phyloP scores from a whole-genome alignment of 2,329 filamentous ascomycete genomes.

The Diaporthe eres region DNA sequence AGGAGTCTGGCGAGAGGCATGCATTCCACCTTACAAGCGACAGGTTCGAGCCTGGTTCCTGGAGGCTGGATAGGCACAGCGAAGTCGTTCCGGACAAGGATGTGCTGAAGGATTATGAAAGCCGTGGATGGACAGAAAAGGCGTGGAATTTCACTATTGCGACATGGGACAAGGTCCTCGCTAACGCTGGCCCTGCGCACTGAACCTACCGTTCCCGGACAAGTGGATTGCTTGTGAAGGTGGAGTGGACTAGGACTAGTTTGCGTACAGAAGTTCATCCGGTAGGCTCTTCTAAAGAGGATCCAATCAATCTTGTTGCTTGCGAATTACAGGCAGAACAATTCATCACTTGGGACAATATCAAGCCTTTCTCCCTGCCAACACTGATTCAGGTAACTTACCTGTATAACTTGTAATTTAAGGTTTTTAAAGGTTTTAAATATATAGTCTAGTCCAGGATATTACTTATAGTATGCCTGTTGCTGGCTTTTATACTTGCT shows the following conservation, averaged over 20 bases:
- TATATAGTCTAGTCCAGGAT: too few species aligned
- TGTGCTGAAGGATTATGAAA: background rate
- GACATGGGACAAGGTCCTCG: slow-evolving; percentile 2
- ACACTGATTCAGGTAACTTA: background rate
- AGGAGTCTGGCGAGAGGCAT: slow-evolving; percentile 49
- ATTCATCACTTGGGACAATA: too few species aligned
- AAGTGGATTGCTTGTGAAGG: background rate
- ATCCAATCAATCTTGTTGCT: background rate
- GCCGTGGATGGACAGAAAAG: background rate
- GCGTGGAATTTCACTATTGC: slow-evolving; percentile 2
- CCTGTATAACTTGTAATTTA: too few species aligned
- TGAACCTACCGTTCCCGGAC: background rate
- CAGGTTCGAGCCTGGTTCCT: slow-evolving; percentile 35
- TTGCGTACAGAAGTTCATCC: too few species aligned
- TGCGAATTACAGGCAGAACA: background rate
- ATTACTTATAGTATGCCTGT: too few species aligned
- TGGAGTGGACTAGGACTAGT: background rate
- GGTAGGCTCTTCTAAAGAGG: background rate
- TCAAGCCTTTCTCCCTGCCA: too few species aligned
- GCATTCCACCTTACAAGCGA: slow-evolving; percentile 48
- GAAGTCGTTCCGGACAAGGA: slow-evolving; percentile 15
- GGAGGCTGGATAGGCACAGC: slow-evolving; percentile 1
- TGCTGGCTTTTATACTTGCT: too few species aligned
- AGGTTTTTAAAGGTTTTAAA: too few species aligned
- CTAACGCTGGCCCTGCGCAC: background rate